These are phyloP conservation scores for Irineochytrium annulatum DNA, from an alignment of 192 early-diverging fungal species.

Conservation along the genomic window DNA sequence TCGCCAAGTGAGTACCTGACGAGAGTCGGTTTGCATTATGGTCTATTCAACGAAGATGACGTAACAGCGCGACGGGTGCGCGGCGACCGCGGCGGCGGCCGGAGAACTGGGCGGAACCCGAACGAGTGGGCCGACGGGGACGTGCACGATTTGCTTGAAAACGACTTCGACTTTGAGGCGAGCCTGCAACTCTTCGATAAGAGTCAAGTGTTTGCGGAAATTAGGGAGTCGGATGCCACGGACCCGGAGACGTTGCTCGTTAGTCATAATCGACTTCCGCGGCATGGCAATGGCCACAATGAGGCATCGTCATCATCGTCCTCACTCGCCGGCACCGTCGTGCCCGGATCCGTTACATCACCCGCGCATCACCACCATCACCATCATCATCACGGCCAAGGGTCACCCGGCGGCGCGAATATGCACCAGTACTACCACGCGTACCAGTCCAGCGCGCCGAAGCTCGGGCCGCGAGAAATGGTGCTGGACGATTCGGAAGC, in stretches of 20 bases:
- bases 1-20: too few species aligned
- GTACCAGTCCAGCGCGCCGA: conserved; percentile 22
- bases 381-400: too few species aligned
- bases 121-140: conserved; percentile 15
- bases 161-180: conserved; percentile 50
- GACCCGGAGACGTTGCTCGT: conserved; percentile 72
- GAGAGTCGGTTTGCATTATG: too few species aligned
- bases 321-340: not conserved
- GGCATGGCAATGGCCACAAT: conserved; percentile 10
- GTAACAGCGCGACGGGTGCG: too few species aligned
- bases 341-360: too few species aligned
- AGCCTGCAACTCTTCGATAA: conserved; percentile 57
- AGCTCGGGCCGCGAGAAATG: conserved; percentile 58
- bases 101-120: conserved; percentile 9
- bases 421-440: conserved; percentile 10
- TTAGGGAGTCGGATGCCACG: conserved; percentile 59
- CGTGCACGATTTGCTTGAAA: conserved; percentile 1
- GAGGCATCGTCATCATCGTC: conserved; percentile 10
- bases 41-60: too few species aligned
- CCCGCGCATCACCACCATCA: too few species aligned
- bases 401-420: not conserved
- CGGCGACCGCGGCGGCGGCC: not conserved
- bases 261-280: conserved; percentile 49
- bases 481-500: too few species aligned
- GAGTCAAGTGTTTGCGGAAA: conserved; percentile 63